A percentile compares a stretch with the other conserved stretches of the same genome.
These are phyloP conservation scores for Pichia sp. DNA, from an alignment of 1,139 yeast genomes.

Conservation along the genomic window DNA sequence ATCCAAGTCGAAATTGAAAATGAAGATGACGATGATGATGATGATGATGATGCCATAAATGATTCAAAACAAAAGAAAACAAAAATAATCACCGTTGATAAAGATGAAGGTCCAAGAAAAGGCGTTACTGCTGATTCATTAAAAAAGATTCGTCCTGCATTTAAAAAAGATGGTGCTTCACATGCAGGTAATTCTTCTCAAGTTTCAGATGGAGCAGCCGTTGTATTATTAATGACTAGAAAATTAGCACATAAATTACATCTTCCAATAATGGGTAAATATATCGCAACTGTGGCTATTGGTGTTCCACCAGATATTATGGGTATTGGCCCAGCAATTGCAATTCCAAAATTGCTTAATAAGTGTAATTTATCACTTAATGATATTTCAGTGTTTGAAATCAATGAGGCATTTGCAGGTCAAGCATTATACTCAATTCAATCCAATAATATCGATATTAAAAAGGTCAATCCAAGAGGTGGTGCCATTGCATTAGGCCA, in stretches of 20 bases:
- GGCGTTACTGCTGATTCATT: conserved; percentile 78
- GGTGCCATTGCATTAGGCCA: conserved; percentile 97
- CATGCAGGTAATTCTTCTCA: conserved; percentile 97
- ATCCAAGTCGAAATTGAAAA: conserved; percentile 47
- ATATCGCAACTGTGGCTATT: conserved; percentile 64
- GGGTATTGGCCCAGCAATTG: conserved; percentile 96
- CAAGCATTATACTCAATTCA: conserved; percentile 78
- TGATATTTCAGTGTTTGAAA: conserved; percentile 74
- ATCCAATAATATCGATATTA: conserved; percentile 57
- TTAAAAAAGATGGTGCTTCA: conserved; percentile 73
- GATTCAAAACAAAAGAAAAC: conserved; percentile 32
- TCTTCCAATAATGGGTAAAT: conserved; percentile 65
- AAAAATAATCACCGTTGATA: conserved; percentile 45
- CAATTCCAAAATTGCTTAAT: conserved; percentile 76
- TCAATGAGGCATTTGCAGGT: conserved; percentile 95
- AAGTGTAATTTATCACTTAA: conserved; percentile 55
- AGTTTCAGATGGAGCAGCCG: conserved; percentile 94
- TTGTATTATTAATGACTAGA: conserved; percentile 78
- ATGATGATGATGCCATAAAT: conserved; percentile 16
- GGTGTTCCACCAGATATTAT: conserved; percentile 96
- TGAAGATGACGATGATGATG: conserved; percentile 36
- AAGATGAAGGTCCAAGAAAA: conserved; percentile 88
- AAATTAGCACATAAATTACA: conserved; percentile 76
- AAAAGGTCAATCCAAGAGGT: conserved; percentile 83
- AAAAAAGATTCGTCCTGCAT: conserved; percentile 79